A percentile compares a stretch with the other conserved stretches of the same genome.
These are phyloP conservation scores for Pythium sukuiense DNA, from an alignment of 352 stramenopile species.

Conservation along the genomic window DNA sequence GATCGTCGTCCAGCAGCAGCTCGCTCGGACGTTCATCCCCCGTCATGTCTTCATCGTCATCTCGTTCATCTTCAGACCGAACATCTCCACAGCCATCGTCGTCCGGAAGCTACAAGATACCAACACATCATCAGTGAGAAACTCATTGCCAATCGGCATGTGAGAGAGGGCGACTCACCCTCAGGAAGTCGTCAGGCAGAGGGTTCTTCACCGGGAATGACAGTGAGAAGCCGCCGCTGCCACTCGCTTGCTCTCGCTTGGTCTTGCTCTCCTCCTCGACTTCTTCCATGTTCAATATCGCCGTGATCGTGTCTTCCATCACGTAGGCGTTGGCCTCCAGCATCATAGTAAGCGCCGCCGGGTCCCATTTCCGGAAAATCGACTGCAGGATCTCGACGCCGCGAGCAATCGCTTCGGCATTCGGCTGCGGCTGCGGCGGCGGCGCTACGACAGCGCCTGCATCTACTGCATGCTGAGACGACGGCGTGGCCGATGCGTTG, in stretches of 20 bases:
- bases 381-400: slow-evolving; percentile 73
- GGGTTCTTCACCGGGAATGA: slow-evolving; percentile 65
- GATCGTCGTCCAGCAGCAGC: slow-evolving; percentile 18
- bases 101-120: slow-evolving; percentile 45
- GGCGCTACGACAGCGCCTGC: slow-evolving; percentile 10
- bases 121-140: not conserved
- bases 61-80: slow-evolving; percentile 18
- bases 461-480: not conserved
- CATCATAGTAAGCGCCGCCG: slow-evolving; percentile 59
- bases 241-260: slow-evolving; percentile 20
- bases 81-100: slow-evolving; percentile 33
- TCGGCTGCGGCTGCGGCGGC: slow-evolving; percentile 31
- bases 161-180: slow-evolving; percentile 33
- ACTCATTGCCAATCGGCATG: not conserved
- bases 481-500: slow-evolving; percentile 13
- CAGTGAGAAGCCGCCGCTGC: slow-evolving; percentile 6
- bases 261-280: slow-evolving; percentile 35
- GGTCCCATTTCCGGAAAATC: slow-evolving; percentile 85
- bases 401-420: slow-evolving; percentile 46
- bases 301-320: slow-evolving; percentile 82
- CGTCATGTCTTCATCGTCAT: slow-evolving; percentile 34
- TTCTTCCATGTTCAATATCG: slow-evolving; percentile 78
- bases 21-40: slow-evolving; percentile 38
- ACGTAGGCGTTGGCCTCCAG: slow-evolving; percentile 74
- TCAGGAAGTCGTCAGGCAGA: slow-evolving; percentile 76